These are phyloP conservation scores for Dacryopinax spathularia DNA, from an alignment of 768 basidiomycete genomes.

Conservation along the genomic window DNA sequence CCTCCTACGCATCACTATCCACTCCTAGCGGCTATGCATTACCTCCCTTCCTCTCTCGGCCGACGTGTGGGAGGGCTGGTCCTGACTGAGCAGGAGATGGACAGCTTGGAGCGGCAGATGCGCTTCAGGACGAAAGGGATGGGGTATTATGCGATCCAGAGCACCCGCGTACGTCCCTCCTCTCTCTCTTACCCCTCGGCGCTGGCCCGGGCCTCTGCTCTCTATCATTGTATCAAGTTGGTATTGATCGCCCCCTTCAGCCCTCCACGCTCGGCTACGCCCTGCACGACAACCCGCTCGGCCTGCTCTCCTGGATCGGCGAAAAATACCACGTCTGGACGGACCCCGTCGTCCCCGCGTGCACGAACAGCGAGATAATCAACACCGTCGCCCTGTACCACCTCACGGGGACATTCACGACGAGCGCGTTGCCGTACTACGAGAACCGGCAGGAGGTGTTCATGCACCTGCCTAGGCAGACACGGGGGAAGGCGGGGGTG, in stretches of 20 bases:
- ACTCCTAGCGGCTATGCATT: background rate
- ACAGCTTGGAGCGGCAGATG: background rate
- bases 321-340: slow-evolving; percentile 13
- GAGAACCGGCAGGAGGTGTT: background rate
- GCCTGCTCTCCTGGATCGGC: slow-evolving; percentile 19
- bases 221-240: background rate
- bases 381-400: slow-evolving; percentile 14
- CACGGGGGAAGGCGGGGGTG: slow-evolving; percentile 5
- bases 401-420: slow-evolving; percentile 12
- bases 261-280: slow-evolving; percentile 20
- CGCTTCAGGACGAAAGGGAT: background rate
- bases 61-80: background rate
- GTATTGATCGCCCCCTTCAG: slow-evolving; percentile 8
- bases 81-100: background rate
- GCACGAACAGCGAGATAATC: slow-evolving; percentile 10
- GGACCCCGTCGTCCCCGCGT: background rate
- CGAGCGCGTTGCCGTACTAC: slow-evolving; percentile 14
- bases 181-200: background rate
- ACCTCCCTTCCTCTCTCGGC: background rate
- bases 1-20: background rate
- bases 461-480: slow-evolving; percentile 4
- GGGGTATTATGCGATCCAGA: background rate
- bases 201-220: background rate
- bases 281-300: slow-evolving; percentile 19
- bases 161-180: background rate